phyloP scores from a whole-genome alignment of 192 early-diverging fungal species.

The Coemansia erecta region DNA sequence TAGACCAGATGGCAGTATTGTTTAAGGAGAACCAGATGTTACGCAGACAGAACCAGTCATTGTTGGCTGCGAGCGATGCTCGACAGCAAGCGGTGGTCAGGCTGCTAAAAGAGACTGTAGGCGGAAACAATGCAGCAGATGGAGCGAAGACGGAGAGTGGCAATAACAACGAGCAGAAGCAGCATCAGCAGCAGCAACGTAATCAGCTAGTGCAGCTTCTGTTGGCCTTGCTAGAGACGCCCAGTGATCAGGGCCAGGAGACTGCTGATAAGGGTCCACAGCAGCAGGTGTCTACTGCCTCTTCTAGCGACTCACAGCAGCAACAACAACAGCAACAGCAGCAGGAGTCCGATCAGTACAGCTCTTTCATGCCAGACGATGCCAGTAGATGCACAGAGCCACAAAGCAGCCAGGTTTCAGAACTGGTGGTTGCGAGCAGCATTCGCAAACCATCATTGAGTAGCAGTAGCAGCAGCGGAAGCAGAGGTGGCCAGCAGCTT shows the following conservation, averaged over 20 bases:
- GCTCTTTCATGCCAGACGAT: no score
- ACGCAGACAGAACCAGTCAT: constrained; percentile 24
- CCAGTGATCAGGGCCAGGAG: neutral
- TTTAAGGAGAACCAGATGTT: constrained; percentile 28
- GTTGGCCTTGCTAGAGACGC: constrained; percentile 25
- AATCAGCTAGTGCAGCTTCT: constrained; percentile 31
- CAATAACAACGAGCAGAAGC: constrained; percentile 5
- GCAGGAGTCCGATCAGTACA: no score
- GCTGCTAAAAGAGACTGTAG: constrained; percentile 20
- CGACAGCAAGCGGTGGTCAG: constrained; percentile 24
- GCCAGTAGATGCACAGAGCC: no score
- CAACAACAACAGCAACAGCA: no score
- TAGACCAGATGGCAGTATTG: constrained; percentile 16
- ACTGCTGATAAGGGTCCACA: neutral
- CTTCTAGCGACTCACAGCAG: no score
- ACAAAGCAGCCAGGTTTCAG: no score
- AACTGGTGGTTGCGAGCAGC: no score
- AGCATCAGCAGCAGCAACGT: constrained; percentile 23
- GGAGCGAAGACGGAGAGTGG: neutral
- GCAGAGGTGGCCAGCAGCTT: neutral
- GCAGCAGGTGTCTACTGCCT: neutral
- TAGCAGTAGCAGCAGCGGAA: no score
- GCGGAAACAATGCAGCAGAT: neutral
- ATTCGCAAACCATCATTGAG: no score
- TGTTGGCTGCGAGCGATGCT: constrained; percentile 16